Evolutionary conservation across 306 rosid genomes (phyloP).

Genomic region (Vicia faba): DNA sequence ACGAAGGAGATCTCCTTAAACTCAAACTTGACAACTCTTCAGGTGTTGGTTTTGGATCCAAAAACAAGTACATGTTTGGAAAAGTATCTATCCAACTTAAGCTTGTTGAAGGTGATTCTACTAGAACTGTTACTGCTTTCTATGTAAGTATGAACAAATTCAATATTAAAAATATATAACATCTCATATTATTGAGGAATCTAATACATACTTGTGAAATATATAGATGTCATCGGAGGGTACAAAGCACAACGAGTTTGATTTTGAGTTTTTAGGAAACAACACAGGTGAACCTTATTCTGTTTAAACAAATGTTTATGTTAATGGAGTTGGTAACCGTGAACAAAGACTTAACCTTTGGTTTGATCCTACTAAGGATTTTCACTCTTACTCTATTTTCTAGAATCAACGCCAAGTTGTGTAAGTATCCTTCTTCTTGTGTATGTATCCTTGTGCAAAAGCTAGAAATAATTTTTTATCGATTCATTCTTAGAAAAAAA

Average conservation of each 20-base stretch:
- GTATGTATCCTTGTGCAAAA: no score
- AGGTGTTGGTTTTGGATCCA: conserved; percentile 92
- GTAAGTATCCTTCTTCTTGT: conserved; percentile 58
- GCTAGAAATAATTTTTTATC: conserved; percentile 3
- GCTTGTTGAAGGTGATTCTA: conserved; percentile 89
- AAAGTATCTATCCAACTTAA: conserved; percentile 79
- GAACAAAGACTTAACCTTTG: conserved; percentile 92
- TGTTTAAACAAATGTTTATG: conserved; percentile 78
- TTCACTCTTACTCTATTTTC: conserved; percentile 76
- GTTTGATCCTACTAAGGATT: conserved; percentile 85
- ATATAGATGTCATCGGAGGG: conserved; percentile 96
- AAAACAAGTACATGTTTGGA: conserved; percentile 82
- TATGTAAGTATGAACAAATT: conserved; percentile 62
- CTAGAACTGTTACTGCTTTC: no score
- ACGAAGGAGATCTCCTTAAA: conserved; percentile 71
- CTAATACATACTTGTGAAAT: background rate
- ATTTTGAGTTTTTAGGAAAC: conserved; percentile 91
- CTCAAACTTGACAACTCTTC: conserved; percentile 74
- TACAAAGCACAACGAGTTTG: conserved; percentile 77
- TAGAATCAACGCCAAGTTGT: conserved; percentile 93
- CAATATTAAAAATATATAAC: no score
- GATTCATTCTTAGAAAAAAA: background rate
- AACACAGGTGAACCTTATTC: conserved; percentile 87
- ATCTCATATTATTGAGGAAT: no score
- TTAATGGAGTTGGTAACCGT: conserved; percentile 87